phyloP scores from a whole-genome alignment of 2,329 filamentous ascomycete genomes.

The Cordyceps fumosorosea region DNA sequence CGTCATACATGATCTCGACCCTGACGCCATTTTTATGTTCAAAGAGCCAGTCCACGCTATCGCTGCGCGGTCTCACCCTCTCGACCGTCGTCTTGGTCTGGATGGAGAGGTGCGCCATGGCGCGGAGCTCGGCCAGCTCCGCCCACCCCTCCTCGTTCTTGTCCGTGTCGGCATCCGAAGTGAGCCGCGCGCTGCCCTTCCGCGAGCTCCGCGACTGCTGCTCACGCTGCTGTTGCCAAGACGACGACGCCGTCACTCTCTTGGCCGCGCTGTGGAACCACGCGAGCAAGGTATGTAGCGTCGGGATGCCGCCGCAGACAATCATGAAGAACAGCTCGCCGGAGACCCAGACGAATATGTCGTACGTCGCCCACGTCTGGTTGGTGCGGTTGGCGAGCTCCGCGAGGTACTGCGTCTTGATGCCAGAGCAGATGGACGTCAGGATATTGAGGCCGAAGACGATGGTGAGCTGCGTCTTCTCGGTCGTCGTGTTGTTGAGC shows the following conservation, averaged over 20 bases:
- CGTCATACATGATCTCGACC: constrained; percentile 17
- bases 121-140: constrained; percentile 13
- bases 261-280: constrained; percentile 12
- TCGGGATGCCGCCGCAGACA: constrained; percentile 18
- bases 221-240: no score
- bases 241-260: constrained; percentile 5
- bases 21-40: constrained; percentile 14
- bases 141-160: constrained; percentile 4
- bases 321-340: constrained; percentile 21
- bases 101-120: constrained; percentile 13
- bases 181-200: constrained; percentile 5
- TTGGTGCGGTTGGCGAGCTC: constrained; percentile 18
- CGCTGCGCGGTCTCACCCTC: constrained; percentile 1
- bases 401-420: constrained; percentile 20
- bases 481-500: constrained; percentile 70
- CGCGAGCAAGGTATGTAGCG: constrained; percentile 15
- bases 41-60: constrained; percentile 13
- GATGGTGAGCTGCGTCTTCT: constrained; percentile 58
- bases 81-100: constrained; percentile 17
- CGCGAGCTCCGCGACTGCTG: background rate
- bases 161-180: constrained; percentile 5
- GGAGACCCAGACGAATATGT: constrained; percentile 20
- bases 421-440: constrained; percentile 20
- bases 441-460: constrained; percentile 20
- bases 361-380: constrained; percentile 19